Evolutionary conservation across 345 rosid species (phyloP), one percentile per base, ranked within the genome.

Genomic region (Mercurialis annua): DNA sequence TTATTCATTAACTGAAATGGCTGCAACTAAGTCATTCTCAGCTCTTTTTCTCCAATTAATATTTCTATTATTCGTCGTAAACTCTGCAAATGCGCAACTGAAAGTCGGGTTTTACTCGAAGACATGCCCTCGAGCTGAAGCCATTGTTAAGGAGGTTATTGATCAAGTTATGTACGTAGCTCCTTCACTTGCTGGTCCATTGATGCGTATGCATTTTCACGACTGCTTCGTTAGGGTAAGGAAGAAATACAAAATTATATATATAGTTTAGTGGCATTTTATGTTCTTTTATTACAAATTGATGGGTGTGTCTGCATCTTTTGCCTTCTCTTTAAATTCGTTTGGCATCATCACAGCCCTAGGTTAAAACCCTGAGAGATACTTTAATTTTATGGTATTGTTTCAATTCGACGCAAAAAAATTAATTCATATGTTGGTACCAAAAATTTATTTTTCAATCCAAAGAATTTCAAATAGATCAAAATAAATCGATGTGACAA

Each of bases 191-290:
- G 83, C 82, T 20, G 90, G 77, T 17, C 88, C 94, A 54, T 53
- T 90, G 71, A 59, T 92, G 38, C 79, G 98, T 67, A 69, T 90
- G 90, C 84, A 82, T 64, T 90, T 92, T 50, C 97, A 92, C 33
- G 98, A 92, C 59, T 92, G 97, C 58, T 90, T 90, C 36, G 87
- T 90, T 16, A 48, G 85, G 77, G 97, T 92, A 65, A 27, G 46
- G 15, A 56, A 58, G 9, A 42, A 20, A 7, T 21, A 50, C n/a
- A 17, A 44, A 4, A 17, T 44, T 20, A 21, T 11, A 8, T 1
- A 51, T 8, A 2, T 51, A 0, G n/a, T n/a, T n/a, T n/a, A n/a
- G n/a, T n/a, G n/a, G n/a, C n/a, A n/a, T n/a, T n/a, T n/a, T n/a
- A n/a, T n/a, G n/a, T n/a, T n/a, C n/a, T n/a, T n/a, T n/a, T n/a